Evolutionary conservation across 169 alveolate species (phyloP).

Genomic region (Eimeria zaria): DNA sequence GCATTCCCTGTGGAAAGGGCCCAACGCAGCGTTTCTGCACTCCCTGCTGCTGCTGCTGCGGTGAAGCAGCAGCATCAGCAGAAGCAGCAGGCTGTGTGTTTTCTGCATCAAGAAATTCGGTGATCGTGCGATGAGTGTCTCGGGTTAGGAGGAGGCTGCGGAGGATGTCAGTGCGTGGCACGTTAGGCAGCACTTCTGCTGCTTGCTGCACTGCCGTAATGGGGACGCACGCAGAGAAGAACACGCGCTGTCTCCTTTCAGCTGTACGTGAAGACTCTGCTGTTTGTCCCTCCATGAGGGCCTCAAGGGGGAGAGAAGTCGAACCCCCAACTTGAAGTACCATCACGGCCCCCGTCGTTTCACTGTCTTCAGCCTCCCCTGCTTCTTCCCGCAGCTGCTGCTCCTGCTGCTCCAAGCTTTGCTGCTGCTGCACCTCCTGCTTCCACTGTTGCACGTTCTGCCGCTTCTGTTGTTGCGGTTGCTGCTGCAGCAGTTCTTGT

Average conservation of each 20-base stretch:
- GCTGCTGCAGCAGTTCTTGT: conserved; percentile 35
- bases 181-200: conserved; percentile 71
- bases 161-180: conserved; percentile 42
- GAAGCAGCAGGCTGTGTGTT: conserved; percentile 3
- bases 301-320: conserved; percentile 64
- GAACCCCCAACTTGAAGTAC: conserved; percentile 65
- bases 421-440: conserved; percentile 33
- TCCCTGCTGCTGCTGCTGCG: conserved; percentile 6
- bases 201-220: conserved; percentile 37
- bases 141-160: conserved; percentile 74
- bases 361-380: not conserved
- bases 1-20: conserved; percentile 84
- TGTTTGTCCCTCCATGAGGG: conserved; percentile 71
- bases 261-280: conserved; percentile 79
- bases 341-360: conserved; percentile 79
- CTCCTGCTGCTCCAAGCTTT: not conserved
- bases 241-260: conserved; percentile 61
- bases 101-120: conserved; percentile 56
- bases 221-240: conserved; percentile 67
- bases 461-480: conserved; percentile 28
- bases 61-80: not conserved
- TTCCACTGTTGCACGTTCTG: not conserved
- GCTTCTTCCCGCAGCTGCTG: not conserved
- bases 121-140: conserved; percentile 23
- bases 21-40: conserved; percentile 23